A percentile compares a stretch with the other conserved stretches of the same genome.
phyloP scores from a whole-genome alignment of 2,329 filamentous ascomycete genomes.

The Corniculantispora saksenae region DNA sequence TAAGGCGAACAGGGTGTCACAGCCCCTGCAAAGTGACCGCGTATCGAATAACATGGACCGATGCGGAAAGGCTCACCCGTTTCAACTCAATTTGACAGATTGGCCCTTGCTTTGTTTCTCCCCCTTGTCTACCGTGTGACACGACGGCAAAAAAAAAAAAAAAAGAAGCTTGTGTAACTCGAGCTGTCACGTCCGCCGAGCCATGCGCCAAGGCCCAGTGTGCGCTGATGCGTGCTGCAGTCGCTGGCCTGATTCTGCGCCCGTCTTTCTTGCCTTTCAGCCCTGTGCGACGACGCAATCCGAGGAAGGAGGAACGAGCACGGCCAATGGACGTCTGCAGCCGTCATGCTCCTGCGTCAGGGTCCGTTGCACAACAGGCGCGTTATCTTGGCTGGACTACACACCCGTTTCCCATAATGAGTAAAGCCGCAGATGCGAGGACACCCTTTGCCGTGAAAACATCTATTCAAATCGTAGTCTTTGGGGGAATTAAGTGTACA shows the following conservation, averaged over 20 bases:
- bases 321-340: neutral
- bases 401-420: too few species aligned
- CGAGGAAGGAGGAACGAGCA: neutral
- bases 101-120: too few species aligned
- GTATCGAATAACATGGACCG: neutral
- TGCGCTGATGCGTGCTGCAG: too few species aligned
- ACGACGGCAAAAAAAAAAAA: too few species aligned
- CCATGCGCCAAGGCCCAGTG: neutral
- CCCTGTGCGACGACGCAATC: neutral
- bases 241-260: neutral
- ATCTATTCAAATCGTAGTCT: neutral
- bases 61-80: slow-evolving; percentile 2
- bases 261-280: neutral
- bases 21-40: neutral
- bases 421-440: too few species aligned
- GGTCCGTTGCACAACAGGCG: neutral
- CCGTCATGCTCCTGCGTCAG: neutral
- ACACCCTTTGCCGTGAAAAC: too few species aligned
- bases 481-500: neutral
- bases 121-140: neutral
- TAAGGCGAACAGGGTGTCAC: neutral
- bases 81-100: too few species aligned
- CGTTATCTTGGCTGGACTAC: too few species aligned
- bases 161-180: neutral
- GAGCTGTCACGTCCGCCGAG: slow-evolving; percentile 9